Base-by-base conservation (phyloP, 2,329 filamentous ascomycete species). In the Chlorencoelia australis region DNA sequence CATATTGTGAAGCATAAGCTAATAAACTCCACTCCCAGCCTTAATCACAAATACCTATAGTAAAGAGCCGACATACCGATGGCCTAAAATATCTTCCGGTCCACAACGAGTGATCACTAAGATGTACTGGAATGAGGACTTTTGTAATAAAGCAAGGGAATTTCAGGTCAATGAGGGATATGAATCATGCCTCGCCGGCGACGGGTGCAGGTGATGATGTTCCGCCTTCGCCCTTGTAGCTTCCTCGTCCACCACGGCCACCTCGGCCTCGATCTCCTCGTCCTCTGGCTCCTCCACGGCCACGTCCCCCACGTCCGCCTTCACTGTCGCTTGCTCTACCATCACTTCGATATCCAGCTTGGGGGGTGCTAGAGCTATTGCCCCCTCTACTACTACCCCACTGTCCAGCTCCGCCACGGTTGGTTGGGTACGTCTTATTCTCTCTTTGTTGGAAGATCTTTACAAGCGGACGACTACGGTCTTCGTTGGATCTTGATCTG, bases 321-420 rank as follows among this genome's bases (percentile, higher is more conserved):
- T 75, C 70, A 41, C 84, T 80, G 45, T 87, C 83, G 49, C 80
- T 83, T 42, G 79, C 88, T n/a, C n/a, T n/a, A 40, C 84, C 83
- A 37, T 82, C 83, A 54, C 86, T 93, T 50, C 85, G 79, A 65
- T 94, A 94, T 41, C 85, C 86, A 49, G 81, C 82, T 39, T 73
- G 72, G 30, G 55, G 48, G 34, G 63, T 61, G 33, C 62, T 60
- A n/a, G 65, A 58, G 46, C 68, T 67, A 45, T 68, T 67, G 32
- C 76, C 75, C 35, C 80, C 75, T 31, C 82, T 71, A 46, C 68
- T 81, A 53, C 68, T 72, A 30, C 78, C 78, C 75, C 76, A 81
- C 49, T 68, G 79, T 30, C 75, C 76, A 22, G 76, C 74, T 36
- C 77, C 77, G 35, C 77, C 77, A 31, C 82, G 75, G 49, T 58